A percentile compares a stretch with the other conserved stretches of the same genome.
Conservation (phyloP, 805 yeast species). For the Candida namnaoensis region DNA sequence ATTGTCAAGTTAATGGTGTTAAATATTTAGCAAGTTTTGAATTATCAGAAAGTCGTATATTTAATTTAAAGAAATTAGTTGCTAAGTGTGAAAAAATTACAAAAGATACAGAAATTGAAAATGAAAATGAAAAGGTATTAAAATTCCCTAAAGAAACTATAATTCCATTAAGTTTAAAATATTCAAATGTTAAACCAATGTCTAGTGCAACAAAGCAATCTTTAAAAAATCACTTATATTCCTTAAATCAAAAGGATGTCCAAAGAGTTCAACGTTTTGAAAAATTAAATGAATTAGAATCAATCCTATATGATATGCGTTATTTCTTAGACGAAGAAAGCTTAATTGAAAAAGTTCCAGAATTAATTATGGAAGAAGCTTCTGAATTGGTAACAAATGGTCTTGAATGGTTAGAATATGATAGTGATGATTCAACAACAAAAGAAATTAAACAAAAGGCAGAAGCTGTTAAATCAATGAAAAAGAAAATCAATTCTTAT, state of each 20-base stretch:
- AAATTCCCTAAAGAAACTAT: constrained; percentile 4
- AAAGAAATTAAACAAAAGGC: constrained; percentile 28
- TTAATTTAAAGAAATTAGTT: constrained; percentile 34
- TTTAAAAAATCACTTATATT: constrained; percentile 38
- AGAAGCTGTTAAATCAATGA: constrained; percentile 14
- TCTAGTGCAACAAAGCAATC: constrained; percentile 37
- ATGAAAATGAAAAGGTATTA: neutral
- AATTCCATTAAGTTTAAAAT: constrained; percentile 19
- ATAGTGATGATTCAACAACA: constrained; percentile 41
- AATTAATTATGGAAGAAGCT: constrained; percentile 26
- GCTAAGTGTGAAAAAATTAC: constrained; percentile 29
- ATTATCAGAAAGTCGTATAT: constrained; percentile 40
- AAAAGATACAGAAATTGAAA: constrained; percentile 6
- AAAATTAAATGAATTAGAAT: constrained; percentile 62
- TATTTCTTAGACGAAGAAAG: constrained; percentile 47
- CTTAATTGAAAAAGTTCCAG: constrained; percentile 31
- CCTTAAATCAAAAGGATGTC: constrained; percentile 45
- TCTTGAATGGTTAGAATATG: constrained; percentile 76
- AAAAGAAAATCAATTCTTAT: constrained; percentile 25
- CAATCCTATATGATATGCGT: constrained; percentile 62
- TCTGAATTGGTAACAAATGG: constrained; percentile 32
- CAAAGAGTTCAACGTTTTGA: constrained; percentile 47
- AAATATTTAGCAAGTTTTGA: constrained; percentile 31
- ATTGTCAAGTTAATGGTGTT: constrained; percentile 29
- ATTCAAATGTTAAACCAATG: constrained; percentile 37